Evolutionary conservation across 1,139 yeast species (phyloP).

Genomic region (Diutina catenulata): DNA sequence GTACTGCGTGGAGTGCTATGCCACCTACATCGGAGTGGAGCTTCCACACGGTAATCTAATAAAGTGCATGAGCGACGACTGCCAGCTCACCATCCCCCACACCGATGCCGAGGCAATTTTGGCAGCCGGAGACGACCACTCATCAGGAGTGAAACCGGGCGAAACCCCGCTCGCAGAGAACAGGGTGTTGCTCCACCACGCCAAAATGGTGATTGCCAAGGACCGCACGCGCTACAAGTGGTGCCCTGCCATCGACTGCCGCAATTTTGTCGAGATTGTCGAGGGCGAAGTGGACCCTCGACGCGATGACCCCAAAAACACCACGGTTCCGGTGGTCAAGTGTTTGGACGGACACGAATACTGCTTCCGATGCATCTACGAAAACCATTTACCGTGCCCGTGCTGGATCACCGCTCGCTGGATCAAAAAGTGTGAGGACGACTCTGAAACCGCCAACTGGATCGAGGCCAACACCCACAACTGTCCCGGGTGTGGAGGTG

Average conservation of each 20-base stretch:
- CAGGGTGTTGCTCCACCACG: conserved; percentile 15
- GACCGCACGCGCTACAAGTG: conserved; percentile 43
- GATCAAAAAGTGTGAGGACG: conserved; percentile 75
- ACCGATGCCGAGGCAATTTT: conserved; percentile 13
- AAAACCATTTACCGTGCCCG: conserved; percentile 77
- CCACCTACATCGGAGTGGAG: conserved; percentile 41
- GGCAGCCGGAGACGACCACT: not conserved
- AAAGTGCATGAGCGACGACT: conserved; percentile 46
- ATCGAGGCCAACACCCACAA: conserved; percentile 76
- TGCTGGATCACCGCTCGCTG: conserved; percentile 62
- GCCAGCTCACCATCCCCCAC: conserved; percentile 26
- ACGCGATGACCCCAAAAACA: not conserved
- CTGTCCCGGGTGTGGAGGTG: conserved; percentile 57
- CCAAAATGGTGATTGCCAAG: conserved; percentile 40
- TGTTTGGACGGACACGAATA: conserved; percentile 63
- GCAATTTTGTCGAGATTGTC: conserved; percentile 21
- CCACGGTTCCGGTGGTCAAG: conserved; percentile 29
- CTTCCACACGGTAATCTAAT: conserved; percentile 46
- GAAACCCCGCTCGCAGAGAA: not conserved
- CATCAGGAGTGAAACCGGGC: not conserved
- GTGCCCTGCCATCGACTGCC: conserved; percentile 89
- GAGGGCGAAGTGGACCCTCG: not conserved
- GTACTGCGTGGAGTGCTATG: conserved; percentile 60
- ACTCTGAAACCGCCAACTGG: conserved; percentile 86
- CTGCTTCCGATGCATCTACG: conserved; percentile 68